Evolutionary conservation across 1,284 basidiomycete species (phyloP), one percentile per base, ranked within the genome.

Genomic region (Hemileia vastatrix): DNA sequence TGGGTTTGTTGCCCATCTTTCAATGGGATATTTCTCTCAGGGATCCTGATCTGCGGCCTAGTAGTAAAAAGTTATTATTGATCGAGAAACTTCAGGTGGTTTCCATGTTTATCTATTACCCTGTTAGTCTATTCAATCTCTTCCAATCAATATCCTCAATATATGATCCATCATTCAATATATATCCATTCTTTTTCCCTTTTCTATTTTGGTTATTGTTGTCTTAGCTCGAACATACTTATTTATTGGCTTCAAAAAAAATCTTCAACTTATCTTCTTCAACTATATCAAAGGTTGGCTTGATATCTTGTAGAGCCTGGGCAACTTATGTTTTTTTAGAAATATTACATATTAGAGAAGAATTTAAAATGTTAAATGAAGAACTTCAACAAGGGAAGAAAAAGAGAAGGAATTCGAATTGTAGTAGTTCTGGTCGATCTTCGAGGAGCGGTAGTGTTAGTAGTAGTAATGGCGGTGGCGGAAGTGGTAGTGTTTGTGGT

Each of bases 241-340:
- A 61, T 19, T 61, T 61, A 40, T 32, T 61, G 15, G 50, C 58
- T 1, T 45, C 58, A 13, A 61, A 61, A 43, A n/a, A 45, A 21
- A 40, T 61, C 13, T 43, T 61, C 5, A 50, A 50, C 5, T 43
- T 53, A 18, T 54, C 58, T 13, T 2, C 33, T 18, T 40, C 40
- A 36, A 40, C 27, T 19, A 44, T 52, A n/a, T 52, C 40, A 15
- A 61, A 61, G 44, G 58, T 44, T 31, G 33, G 51, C 1, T 13
- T 61, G 4, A 54, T 54, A 36, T 61, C 58, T 3, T 61, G 58
- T 61, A 33, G 58, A 51, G 58, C 58, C 6, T 61, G 58, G 58
- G 58, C 58, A 15, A 33, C 51, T 40, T 61, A 61, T 53, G 54
- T 51, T 4, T 24, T 54, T 31, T 45, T 61, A 13, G 51, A 61